Base-by-base conservation (phyloP, 257 asterid species). In the Scutellaria galericulata region DNA sequence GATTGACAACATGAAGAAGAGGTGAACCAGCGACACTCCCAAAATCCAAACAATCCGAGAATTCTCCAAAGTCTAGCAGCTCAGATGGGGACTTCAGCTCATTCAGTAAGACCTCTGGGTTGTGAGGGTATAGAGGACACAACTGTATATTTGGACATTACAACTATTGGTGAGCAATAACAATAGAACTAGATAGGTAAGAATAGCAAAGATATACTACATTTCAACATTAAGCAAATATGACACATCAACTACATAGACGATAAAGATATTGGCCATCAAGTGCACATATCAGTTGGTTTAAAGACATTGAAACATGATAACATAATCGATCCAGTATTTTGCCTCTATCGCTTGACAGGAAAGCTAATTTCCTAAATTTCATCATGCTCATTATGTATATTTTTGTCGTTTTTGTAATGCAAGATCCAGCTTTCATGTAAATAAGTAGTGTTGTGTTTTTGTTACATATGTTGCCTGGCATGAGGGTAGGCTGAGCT, bases 121-220 rank as follows among this genome's bases (percentile, higher is more conserved):
- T 91, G 90, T 94, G 98, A 51, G 98, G 98, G 83, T 94, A 94
- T 47, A 89, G 80, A 52, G 98, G 98, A 67, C 97, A 94, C 75
- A 94, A 54, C 97, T 94, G 96, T 48, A 68, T 58, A 75, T 42
- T 72, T 69, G 53, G 27, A 70, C 24, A 77, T 75, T 75, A 77
- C 44, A 79, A 40, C 5, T 40, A 77, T 42, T 60, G 55, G 76
- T 75, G 56, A 67, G 72, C n/a, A 62, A 66, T 40, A 73, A 71
- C 67, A 70, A 22, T 57, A 60, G 58, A 42, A 75, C 63, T 40
- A 57, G 37, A 31, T 12, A 50, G 55, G 20, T 50, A 50, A 50
- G 0, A 13, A 50, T 12, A 50, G n/a, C 61, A 54, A 7, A 18
- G 31, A 31, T 52, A 52, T 14, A 52, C 57, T n/a, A 14, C 39